Evolutionary conservation across 352 stramenopile species (phyloP).

Genomic region (Phytopythium litorale): DNA sequence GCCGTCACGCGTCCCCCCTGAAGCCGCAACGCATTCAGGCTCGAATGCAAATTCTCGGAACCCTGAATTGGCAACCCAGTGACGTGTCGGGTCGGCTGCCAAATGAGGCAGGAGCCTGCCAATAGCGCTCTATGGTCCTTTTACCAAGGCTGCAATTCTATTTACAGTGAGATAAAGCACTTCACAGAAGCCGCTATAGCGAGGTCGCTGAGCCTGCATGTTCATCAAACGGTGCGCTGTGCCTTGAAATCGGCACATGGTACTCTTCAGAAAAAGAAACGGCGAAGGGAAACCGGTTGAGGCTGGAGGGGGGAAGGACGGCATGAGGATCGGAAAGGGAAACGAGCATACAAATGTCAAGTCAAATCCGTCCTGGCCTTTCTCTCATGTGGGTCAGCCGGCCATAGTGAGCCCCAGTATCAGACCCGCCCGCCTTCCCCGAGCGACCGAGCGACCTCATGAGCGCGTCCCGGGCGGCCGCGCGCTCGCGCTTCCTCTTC

Average conservation of each 20-base stretch:
- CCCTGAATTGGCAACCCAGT: conserved; percentile 36
- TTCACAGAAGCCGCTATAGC: background rate
- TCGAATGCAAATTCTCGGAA: background rate
- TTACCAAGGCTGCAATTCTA: background rate
- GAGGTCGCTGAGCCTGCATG: background rate
- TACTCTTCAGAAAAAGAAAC: background rate
- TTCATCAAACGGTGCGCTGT: background rate
- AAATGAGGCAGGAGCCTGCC: background rate
- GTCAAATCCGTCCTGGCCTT: background rate
- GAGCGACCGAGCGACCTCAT: background rate
- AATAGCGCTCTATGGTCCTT: background rate
- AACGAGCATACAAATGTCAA: conserved; percentile 1
- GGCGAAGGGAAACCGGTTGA: background rate
- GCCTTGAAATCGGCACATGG: background rate
- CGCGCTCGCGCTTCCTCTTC: conserved; percentile 43
- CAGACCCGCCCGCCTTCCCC: background rate
- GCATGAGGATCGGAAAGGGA: background rate
- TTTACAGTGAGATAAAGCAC: background rate
- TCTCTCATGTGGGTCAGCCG: background rate
- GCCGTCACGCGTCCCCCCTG: background rate
- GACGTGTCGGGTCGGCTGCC: conserved; percentile 25
- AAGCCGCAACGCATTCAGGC: conserved; percentile 18
- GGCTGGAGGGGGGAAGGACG: background rate
- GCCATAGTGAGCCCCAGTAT: background rate
- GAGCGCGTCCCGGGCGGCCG: conserved; percentile 11